A percentile compares a stretch with the other conserved stretches of the same genome.
Conservation (phyloP, 257 asterid species). For the Lavandula angustifolia region DNA sequence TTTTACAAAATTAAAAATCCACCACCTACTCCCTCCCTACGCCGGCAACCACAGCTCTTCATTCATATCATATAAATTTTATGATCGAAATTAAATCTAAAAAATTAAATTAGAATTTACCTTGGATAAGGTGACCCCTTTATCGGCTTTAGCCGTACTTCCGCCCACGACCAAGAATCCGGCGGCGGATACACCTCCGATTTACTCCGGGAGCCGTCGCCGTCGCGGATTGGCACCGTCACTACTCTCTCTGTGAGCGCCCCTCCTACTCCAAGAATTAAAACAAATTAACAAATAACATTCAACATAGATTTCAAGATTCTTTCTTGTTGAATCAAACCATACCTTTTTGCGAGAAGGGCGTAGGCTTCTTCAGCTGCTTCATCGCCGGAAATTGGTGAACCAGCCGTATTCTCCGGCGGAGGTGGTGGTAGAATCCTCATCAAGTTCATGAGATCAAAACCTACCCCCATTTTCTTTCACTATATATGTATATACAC, state of each 20-base stretch:
- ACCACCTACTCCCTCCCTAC: constrained; percentile 36
- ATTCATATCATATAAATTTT: too few relatives aligned
- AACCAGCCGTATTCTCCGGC: constrained; percentile 50
- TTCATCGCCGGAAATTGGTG: constrained; percentile 63
- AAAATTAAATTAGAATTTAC: constrained; percentile 34
- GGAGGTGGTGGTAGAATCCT: constrained; percentile 37
- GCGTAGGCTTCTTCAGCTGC: constrained; percentile 49
- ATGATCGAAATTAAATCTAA: neutral
- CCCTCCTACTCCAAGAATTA: constrained; percentile 41
- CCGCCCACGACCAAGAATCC: constrained; percentile 96
- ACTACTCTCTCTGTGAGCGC: constrained; percentile 60
- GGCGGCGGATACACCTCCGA: constrained; percentile 80
- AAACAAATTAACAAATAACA: neutral
- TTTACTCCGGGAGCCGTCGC: constrained; percentile 60
- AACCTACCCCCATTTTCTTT: constrained; percentile 42
- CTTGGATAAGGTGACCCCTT: constrained; percentile 88
- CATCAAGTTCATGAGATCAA: constrained; percentile 42
- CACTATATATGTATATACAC: neutral
- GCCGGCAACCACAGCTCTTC: constrained; percentile 21
- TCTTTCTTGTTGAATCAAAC: neutral
- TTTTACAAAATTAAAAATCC: constrained; percentile 7
- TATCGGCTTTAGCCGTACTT: constrained; percentile 87
- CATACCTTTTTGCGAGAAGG: constrained; percentile 65
- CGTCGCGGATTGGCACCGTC: constrained; percentile 55
- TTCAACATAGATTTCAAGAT: neutral